Base-by-base conservation (phyloP, 495 filamentous ascomycete species). In the Wilcoxina mikolae region DNA sequence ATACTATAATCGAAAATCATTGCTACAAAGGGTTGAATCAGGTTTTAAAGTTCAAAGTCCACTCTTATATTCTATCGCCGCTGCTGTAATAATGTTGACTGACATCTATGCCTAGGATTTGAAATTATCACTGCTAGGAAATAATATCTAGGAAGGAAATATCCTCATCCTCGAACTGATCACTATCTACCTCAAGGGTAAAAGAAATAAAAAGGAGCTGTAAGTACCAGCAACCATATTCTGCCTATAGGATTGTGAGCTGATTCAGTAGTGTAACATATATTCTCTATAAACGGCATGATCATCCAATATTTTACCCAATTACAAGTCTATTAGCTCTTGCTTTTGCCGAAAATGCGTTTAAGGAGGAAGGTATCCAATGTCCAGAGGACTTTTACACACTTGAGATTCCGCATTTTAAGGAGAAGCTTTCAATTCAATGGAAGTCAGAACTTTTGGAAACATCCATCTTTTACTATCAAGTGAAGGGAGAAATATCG, bases 381-480 rank as follows among this genome's bases (percentile, higher is more conserved):
- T 41, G n/a, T 20, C 51, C 51, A n/a, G 51, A 54, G 25, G 51
- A 54, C 35, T 24, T 54, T 26, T 54, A 54, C 28, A 44, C 24
- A 3, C 51, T 54, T 38, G 33, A 54, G 18, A 54, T 54, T 23
- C 51, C 51, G 17, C 7, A 18, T n/a, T 54, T 41, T 38, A 54
- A 54, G 12, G 51, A 54, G 38, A 4, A 12, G 12, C 26, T 54
- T 4, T 23, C 51, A 54, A 44, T 54, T 54, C 38, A 54, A 27
- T 54, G 33, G 51, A 54, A 54, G 17, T 17, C 51, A 23, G 38
- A 54, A 27, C 41, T 54, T 25, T 23, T 15, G n/a, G 33, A 54
- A 35, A 54, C 33, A 45, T 24, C 51, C 31, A 54, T 54, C 20
- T 54, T 54, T 29, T 10, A 38, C 43, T 38, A 25, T 24, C 51